Percentiles rank a stretch among this genome's conserved stretches.
Evolutionary conservation across 441 rosid genomes (phyloP).

Genomic region (Metrosideros polymorpha): DNA sequence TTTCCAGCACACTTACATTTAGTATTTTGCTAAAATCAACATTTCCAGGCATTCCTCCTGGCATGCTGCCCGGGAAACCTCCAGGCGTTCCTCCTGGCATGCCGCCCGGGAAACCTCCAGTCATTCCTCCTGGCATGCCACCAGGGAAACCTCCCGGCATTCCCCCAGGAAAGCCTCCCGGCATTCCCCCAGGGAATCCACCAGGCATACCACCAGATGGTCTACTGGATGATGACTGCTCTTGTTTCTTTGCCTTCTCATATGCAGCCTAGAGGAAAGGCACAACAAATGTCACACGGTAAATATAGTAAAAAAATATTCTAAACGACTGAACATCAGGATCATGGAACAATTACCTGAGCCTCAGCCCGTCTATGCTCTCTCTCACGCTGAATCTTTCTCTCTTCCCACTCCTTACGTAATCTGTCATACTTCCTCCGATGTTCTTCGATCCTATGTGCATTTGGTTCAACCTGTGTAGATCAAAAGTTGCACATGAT

Average conservation of each 20-base stretch:
- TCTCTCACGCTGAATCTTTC: constrained; percentile 66
- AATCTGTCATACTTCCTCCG: constrained; percentile 86
- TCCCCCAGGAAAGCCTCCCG: constrained; percentile 34
- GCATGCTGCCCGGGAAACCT: constrained; percentile 8
- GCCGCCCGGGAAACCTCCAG: constrained; percentile 30
- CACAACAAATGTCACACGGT: neutral
- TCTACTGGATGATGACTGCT: constrained; percentile 73
- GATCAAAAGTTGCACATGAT: neutral
- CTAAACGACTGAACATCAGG: neutral
- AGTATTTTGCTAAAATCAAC: constrained; percentile 82
- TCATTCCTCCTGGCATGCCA: constrained; percentile 30
- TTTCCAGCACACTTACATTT: constrained; percentile 41
- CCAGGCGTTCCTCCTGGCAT: constrained; percentile 27
- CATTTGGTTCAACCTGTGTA: constrained; percentile 91
- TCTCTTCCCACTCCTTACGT: constrained; percentile 72
- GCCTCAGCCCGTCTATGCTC: constrained; percentile 83
- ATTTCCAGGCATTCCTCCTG: constrained; percentile 64
- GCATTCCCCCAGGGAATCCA: constrained; percentile 32
- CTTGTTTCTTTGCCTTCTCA: constrained; percentile 90
- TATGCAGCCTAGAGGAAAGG: constrained; percentile 61
- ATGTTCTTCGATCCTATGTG: constrained; percentile 84
- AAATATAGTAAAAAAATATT: neutral
- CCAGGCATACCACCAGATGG: constrained; percentile 45
- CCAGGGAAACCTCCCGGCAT: constrained; percentile 35
- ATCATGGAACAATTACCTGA: constrained; percentile 34